These are phyloP conservation scores for Collybia mongolica DNA, from an alignment of 768 basidiomycete species.

Conservation along the genomic window DNA sequence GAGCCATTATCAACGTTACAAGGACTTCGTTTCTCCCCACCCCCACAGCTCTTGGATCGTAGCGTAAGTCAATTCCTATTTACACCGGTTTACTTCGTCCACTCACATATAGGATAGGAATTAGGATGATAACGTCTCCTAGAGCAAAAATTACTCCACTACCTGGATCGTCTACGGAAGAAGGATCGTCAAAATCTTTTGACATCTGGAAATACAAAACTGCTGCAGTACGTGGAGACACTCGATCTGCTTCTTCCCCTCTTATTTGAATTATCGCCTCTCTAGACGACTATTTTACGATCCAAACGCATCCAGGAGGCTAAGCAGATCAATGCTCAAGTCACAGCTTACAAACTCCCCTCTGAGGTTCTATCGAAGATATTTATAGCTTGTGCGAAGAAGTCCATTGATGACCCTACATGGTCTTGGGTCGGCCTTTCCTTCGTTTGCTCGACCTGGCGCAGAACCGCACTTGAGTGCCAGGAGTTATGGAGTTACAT, in stretches of 20 bases:
- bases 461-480: conserved; percentile 27
- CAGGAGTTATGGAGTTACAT: conserved; percentile 34
- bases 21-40: too few relatives aligned
- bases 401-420: conserved; percentile 11
- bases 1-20: too few relatives aligned
- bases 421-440: conserved; percentile 37
- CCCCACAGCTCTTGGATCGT: too few relatives aligned
- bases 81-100: too few relatives aligned
- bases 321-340: conserved; percentile 9
- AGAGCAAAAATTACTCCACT: neutral
- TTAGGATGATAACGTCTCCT: neutral
- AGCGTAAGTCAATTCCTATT: too few relatives aligned
- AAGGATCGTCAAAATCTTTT: conserved; percentile 7
- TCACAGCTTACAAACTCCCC: conserved; percentile 21
- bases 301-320: conserved; percentile 12
- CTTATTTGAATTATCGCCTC: neutral
- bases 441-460: conserved; percentile 37
- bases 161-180: conserved; percentile 3
- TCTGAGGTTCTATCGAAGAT: conserved; percentile 26
- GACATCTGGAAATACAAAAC: conserved; percentile 16
- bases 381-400: conserved; percentile 25
- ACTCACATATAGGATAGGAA: too few relatives aligned
- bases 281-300: conserved; percentile 13
- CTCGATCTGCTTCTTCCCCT: neutral
- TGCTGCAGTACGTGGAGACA: conserved; percentile 12